Percentiles rank a stretch among this genome's conserved stretches.
Conservation (phyloP, 371 early-diverging fungal species). For the Saksenaea oblongispora region DNA sequence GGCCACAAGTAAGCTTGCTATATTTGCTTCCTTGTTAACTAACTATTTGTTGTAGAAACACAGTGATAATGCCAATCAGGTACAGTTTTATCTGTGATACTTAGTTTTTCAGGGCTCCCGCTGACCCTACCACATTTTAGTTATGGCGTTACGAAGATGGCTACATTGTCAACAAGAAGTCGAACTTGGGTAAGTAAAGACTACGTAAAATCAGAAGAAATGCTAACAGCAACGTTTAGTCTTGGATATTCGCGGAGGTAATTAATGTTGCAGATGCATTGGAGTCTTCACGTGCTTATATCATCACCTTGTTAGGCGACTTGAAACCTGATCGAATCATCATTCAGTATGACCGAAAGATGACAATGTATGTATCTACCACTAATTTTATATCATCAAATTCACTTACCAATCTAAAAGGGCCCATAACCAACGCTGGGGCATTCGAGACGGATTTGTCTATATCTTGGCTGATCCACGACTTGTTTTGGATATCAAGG, state of each 20-base stretch:
- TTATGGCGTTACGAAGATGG: conserved; percentile 38
- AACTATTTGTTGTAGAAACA: conserved; percentile 5
- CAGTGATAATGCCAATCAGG: conserved; percentile 25
- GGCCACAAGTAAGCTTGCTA: conserved; percentile 17
- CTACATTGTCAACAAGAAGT: conserved; percentile 32
- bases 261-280: background rate
- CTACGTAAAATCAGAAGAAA: background rate
- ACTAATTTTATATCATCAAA: background rate
- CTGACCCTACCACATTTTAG: conserved; percentile 10
- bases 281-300: conserved; percentile 4
- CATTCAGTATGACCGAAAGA: conserved; percentile 42
- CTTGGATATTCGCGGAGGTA: conserved; percentile 45
- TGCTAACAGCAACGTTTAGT: conserved; percentile 17
- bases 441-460: conserved; percentile 42
- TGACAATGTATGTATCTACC: conserved; percentile 30
- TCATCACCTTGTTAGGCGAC: conserved; percentile 24
- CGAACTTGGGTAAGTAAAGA: conserved; percentile 28
- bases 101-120: too few relatives aligned
- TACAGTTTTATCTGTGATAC: background rate
- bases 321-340: conserved; percentile 28
- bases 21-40: background rate
- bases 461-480: conserved; percentile 44
- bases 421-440: conserved; percentile 50
- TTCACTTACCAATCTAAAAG: conserved; percentile 14
- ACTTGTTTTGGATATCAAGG: conserved; percentile 42